These are phyloP conservation scores for Trifolium subterraneum DNA, from an alignment of 306 rosid species.

Conservation along the genomic window DNA sequence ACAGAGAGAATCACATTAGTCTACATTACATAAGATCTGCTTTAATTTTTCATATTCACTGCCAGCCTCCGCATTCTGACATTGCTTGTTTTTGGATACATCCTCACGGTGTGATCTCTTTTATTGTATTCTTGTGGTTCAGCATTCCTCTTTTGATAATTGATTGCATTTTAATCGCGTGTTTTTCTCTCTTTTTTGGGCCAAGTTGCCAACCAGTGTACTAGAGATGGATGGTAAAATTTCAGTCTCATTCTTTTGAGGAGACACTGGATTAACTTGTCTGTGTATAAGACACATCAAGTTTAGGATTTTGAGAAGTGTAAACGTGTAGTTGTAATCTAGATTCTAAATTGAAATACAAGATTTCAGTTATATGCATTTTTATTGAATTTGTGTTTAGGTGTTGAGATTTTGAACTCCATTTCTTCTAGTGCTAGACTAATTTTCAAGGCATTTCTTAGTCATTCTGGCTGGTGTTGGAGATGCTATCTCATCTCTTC, in stretches of 20 bases:
- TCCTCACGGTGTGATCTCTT: not conserved
- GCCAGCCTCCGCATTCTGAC: too few relatives aligned
- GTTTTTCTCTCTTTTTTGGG: not conserved
- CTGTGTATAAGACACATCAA: not conserved
- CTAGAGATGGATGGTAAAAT: too few relatives aligned
- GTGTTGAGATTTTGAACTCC: not conserved
- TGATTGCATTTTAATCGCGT: not conserved
- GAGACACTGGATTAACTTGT: too few relatives aligned
- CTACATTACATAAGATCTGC: too few relatives aligned
- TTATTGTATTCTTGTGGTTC: not conserved
- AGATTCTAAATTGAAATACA: not conserved
- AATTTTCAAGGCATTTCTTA: not conserved
- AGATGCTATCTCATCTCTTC: not conserved
- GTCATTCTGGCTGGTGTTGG: not conserved
- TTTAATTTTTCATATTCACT: too few relatives aligned
- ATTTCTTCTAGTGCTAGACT: not conserved
- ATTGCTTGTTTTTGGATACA: not conserved
- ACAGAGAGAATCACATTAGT: too few relatives aligned
- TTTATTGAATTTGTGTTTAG: too few relatives aligned
- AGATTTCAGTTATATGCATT: not conserved
- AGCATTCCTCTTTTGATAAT: not conserved
- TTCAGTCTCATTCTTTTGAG: too few relatives aligned
- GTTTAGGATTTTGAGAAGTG: not conserved
- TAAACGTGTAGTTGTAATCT: too few relatives aligned
- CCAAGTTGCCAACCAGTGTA: not conserved